These are phyloP conservation scores for Lanzia echinophila DNA, from an alignment of 2,329 filamentous ascomycete species.

Conservation along the genomic window DNA sequence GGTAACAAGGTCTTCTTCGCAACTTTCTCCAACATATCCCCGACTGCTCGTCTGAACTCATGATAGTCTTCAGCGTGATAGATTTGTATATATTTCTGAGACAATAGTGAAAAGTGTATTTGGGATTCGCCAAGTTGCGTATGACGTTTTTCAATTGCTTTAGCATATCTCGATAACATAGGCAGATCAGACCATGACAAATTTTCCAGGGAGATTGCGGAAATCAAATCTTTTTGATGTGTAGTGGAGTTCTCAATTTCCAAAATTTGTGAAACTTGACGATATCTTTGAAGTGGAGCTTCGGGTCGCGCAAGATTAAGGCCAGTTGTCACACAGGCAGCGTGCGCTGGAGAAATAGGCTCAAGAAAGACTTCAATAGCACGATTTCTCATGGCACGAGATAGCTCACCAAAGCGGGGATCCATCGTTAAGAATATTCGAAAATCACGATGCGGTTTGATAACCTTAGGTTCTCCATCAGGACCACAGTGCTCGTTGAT, in stretches of 20 bases:
- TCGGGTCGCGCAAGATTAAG: slow-evolving; percentile 17
- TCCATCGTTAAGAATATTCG: slow-evolving; percentile 92
- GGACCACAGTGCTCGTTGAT: slow-evolving; percentile 88
- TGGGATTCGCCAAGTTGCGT: not conserved
- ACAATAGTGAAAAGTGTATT: not conserved
- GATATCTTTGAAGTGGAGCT: slow-evolving; percentile 26
- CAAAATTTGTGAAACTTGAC: slow-evolving; percentile 17
- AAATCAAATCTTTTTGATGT: slow-evolving; percentile 12
- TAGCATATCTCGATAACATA: slow-evolving; percentile 24
- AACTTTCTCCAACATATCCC: slow-evolving; percentile 21
- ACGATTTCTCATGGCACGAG: slow-evolving; percentile 92
- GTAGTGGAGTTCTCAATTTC: slow-evolving; percentile 1
- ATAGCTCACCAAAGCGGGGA: slow-evolving; percentile 84
- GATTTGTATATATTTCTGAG: slow-evolving; percentile 19
- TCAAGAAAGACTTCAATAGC: slow-evolving; percentile 82
- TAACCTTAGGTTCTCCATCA: slow-evolving; percentile 71
- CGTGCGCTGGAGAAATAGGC: slow-evolving; percentile 17
- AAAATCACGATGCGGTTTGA: slow-evolving; percentile 80
- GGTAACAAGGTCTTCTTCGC: slow-evolving; percentile 18
- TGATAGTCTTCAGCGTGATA: slow-evolving; percentile 20
- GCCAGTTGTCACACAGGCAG: not conserved
- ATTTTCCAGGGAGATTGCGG: slow-evolving; percentile 26
- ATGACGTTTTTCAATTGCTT: slow-evolving; percentile 7
- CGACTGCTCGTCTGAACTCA: slow-evolving; percentile 20
- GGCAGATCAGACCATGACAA: slow-evolving; percentile 28